phyloP scores from a whole-genome alignment of 1,284 basidiomycete species.

The Coniophora puteana region DNA sequence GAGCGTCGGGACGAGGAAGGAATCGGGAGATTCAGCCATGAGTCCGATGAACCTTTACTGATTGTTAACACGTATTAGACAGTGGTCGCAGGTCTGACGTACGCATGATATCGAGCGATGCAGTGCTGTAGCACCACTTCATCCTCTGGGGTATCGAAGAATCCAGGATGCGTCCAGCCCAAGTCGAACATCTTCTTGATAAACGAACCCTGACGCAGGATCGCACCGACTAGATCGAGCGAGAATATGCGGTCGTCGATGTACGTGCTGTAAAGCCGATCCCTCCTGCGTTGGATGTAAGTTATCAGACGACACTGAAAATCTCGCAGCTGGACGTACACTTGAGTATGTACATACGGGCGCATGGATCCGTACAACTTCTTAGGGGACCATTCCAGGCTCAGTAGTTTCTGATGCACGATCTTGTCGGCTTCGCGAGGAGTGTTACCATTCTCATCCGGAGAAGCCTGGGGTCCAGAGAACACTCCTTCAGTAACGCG shows the following conservation, averaged over 20 bases:
- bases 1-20: slow-evolving; percentile 35
- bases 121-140: slow-evolving; percentile 20
- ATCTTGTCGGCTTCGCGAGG: too few species aligned
- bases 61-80: neutral
- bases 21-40: slow-evolving; percentile 29
- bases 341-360: too few species aligned
- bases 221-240: slow-evolving; percentile 42
- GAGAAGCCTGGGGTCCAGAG: too few species aligned
- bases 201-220: slow-evolving; percentile 13
- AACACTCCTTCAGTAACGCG: too few species aligned
- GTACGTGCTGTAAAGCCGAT: too few species aligned
- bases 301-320: too few species aligned
- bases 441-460: too few species aligned
- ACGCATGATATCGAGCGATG: slow-evolving; percentile 24
- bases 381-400: too few species aligned
- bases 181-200: slow-evolving; percentile 7
- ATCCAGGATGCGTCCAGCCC: slow-evolving; percentile 4
- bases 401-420: too few species aligned
- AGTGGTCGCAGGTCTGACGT: neutral
- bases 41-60: slow-evolving; percentile 38
- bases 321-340: too few species aligned
- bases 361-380: too few species aligned
- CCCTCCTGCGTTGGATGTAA: too few species aligned
- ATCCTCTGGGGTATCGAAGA: slow-evolving; percentile 1
- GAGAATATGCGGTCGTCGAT: slow-evolving; percentile 39